These are phyloP conservation scores for Arthroderma sp. DNA, from an alignment of 2,329 filamentous ascomycete genomes.

Conservation along the genomic window DNA sequence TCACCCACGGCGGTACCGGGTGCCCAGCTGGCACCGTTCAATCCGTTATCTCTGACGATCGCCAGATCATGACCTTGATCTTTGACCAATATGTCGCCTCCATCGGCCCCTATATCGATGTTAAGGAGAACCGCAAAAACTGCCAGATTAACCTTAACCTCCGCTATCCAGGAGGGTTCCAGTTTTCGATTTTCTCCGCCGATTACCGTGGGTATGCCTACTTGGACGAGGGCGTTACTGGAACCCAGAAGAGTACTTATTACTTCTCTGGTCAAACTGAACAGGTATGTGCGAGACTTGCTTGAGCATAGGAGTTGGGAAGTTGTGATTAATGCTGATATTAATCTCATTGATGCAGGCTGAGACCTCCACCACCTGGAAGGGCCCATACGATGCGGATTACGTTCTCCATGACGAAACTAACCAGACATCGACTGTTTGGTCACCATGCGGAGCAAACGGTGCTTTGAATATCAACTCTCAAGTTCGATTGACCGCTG, in stretches of 20 bases:
- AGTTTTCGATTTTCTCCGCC: conserved; percentile 40
- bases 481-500: conserved; percentile 31
- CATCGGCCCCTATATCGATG: conserved; percentile 31
- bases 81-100: conserved; percentile 40
- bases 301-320: no score
- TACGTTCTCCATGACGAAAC: conserved; percentile 36
- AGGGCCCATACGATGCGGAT: conserved; percentile 29
- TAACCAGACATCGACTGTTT: conserved; percentile 34
- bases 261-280: conserved; percentile 38
- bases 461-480: conserved; percentile 43
- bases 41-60: conserved; percentile 31
- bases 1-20: conserved; percentile 36
- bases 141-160: conserved; percentile 43
- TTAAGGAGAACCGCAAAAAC: conserved; percentile 38
- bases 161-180: conserved; percentile 39
- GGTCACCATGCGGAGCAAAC: conserved; percentile 39
- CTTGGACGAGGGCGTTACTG: conserved; percentile 34
- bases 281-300: conserved; percentile 21
- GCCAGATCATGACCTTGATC: conserved; percentile 35
- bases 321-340: not conserved
- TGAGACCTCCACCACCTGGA: conserved; percentile 27
- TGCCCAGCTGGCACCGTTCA: conserved; percentile 34
- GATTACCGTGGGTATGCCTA: conserved; percentile 40
- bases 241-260: conserved; percentile 40
- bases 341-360: conserved; percentile 14